Evolutionary conservation across 345 rosid genomes (phyloP).

Genomic region (Balakata baccata): DNA sequence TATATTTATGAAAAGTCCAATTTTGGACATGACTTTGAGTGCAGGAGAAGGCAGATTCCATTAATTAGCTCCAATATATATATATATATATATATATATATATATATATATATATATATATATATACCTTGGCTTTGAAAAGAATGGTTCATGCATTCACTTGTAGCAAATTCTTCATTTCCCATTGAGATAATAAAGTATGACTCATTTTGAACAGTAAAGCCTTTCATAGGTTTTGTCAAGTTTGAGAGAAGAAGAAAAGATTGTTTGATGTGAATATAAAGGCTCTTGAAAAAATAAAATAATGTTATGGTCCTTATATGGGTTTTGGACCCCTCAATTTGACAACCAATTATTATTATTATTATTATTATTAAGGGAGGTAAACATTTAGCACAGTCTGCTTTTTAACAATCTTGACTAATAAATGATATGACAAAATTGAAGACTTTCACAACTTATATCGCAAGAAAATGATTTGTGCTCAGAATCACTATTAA

Average conservation of each 20-base stretch:
- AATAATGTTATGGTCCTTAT: too few relatives aligned
- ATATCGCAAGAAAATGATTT: slow-evolving; percentile 18
- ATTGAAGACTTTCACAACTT: slow-evolving; percentile 8
- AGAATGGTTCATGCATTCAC: slow-evolving; percentile 26
- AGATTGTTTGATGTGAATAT: slow-evolving; percentile 33
- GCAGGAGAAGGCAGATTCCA: slow-evolving; percentile 34
- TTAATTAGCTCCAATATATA: slow-evolving; percentile 10
- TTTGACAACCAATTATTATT: too few relatives aligned
- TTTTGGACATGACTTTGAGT: slow-evolving; percentile 36
- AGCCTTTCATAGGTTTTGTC: not conserved
- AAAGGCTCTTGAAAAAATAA: too few relatives aligned
- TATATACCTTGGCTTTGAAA: slow-evolving; percentile 42
- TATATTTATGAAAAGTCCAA: slow-evolving; percentile 2
- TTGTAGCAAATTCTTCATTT: slow-evolving; percentile 16
- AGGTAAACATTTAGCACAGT: not conserved
- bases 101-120: slow-evolving; percentile 17
- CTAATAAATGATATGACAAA: not conserved
- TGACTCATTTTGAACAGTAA: slow-evolving; percentile 9
- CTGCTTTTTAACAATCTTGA: slow-evolving; percentile 1
- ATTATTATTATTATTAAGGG: too few relatives aligned
- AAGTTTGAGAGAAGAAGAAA: not conserved
- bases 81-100: slow-evolving; percentile 12
- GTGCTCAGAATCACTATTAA: too few relatives aligned
- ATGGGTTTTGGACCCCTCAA: too few relatives aligned
- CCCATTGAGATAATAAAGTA: slow-evolving; percentile 15